Percentiles rank a stretch among this genome's conserved stretches.
Conservation (phyloP, 495 filamentous ascomycete genomes). For the Aspergillus baeticus region DNA sequence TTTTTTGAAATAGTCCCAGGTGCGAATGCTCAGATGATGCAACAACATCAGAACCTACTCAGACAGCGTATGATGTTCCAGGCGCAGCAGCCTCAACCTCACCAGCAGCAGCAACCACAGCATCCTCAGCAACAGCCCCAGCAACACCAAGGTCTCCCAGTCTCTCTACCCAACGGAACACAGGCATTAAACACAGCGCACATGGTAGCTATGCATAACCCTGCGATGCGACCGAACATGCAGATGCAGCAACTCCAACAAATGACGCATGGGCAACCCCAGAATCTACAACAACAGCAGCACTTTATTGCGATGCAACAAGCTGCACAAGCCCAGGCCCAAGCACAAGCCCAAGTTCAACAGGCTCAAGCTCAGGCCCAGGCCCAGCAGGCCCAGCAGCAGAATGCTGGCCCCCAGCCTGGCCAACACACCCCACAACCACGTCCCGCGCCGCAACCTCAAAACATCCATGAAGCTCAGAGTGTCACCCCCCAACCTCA, state of each 20-base stretch:
- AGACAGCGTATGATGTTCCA: slow-evolving; percentile 22
- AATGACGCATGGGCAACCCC: slow-evolving; percentile 53
- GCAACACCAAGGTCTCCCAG: slow-evolving; percentile 46
- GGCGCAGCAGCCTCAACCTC: slow-evolving; percentile 28
- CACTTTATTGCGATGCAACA: slow-evolving; percentile 40
- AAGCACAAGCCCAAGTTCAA: slow-evolving; percentile 21
- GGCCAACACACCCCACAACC: slow-evolving; percentile 49
- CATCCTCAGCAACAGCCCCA: slow-evolving; percentile 51
- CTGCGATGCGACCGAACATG: slow-evolving; percentile 44
- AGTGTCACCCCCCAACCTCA: slow-evolving; percentile 55
- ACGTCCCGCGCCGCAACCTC: slow-evolving; percentile 42
- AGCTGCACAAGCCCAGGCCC: slow-evolving; percentile 29
- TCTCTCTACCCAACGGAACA: slow-evolving; percentile 60
- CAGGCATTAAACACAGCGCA: slow-evolving; percentile 56
- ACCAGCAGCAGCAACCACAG: slow-evolving; percentile 44
- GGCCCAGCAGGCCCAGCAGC: slow-evolving; percentile 42
- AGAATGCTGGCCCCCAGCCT: slow-evolving; percentile 34
- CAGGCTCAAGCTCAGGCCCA: slow-evolving; percentile 30
- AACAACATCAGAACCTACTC: slow-evolving; percentile 35
- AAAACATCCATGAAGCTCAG: slow-evolving; percentile 46
- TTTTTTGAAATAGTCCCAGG: slow-evolving; percentile 31
- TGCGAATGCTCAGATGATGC: slow-evolving; percentile 53
- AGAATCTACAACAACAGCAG: slow-evolving; percentile 51
- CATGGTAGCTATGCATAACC: slow-evolving; percentile 54
- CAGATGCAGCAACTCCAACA: slow-evolving; percentile 50